Percentiles rank a stretch among this genome's conserved stretches.
Evolutionary conservation across 2,329 filamentous ascomycete species (phyloP).

Genomic region (Cercospora beticola): DNA sequence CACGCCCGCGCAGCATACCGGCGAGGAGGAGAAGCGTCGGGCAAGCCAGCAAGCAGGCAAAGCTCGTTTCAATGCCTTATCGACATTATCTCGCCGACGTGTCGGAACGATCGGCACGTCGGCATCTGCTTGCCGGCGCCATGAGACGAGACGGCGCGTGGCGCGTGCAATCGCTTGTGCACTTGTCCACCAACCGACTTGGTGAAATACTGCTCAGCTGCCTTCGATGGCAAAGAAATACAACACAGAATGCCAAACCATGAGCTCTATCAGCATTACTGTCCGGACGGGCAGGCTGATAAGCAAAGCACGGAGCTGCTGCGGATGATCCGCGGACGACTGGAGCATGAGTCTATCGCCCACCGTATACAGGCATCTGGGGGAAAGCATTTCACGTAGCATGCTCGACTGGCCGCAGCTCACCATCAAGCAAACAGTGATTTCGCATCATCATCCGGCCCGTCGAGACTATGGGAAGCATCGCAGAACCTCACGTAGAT

Average conservation of each 20-base stretch:
- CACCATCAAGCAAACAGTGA: not conserved
- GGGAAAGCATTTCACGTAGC: not conserved
- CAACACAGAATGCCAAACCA: not conserved
- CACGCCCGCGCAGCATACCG: not conserved
- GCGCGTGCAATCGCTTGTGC: not conserved
- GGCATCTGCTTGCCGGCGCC: not conserved
- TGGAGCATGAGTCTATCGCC: not conserved
- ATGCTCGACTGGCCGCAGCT: not conserved
- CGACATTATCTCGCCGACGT: not conserved
- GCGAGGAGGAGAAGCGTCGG: not conserved
- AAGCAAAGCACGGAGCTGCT: not conserved
- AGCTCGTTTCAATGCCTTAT: not conserved
- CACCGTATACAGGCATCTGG: not conserved
- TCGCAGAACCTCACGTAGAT: not conserved
- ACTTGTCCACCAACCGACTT: not conserved
- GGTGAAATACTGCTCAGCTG: not conserved
- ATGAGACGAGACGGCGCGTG: too few species aligned
- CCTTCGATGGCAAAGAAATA: not conserved
- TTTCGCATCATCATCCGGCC: not conserved
- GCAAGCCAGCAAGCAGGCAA: not conserved
- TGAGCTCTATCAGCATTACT: not conserved
- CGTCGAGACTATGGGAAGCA: too few species aligned
- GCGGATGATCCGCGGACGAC: not conserved
- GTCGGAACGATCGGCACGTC: not conserved
- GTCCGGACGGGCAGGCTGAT: not conserved